Base-by-base conservation (phyloP, 106 monocot species). In the Dactylorhiza incarnata region DNA sequence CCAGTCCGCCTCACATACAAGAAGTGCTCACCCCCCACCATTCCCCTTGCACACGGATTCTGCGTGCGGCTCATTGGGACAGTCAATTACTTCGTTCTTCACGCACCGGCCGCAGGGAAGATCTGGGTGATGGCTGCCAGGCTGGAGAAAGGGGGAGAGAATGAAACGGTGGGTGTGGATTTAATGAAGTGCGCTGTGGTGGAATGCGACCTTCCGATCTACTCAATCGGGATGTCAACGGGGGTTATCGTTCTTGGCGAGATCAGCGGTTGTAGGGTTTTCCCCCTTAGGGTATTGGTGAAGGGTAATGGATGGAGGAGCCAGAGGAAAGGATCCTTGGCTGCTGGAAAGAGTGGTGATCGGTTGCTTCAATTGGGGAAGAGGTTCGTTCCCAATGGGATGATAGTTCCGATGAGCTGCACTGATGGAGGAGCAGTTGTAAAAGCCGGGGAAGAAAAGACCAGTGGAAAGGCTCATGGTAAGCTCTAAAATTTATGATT, bases 231-330 rank as follows among this genome's bases (percentile, higher is more conserved):
- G 43, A 63, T 80, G 59, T 62, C 62, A 22, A 73, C 43, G 73
- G 79, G 79, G 63, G 51, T 80, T 37, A 54, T 80, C 66, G 79
- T 74, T 63, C 73, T 80, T 9, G 79, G 79, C 17, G 79, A 80
- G 74, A 63, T 80, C n/a, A 73, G 63, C 24, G 79, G 79, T 73
- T 73, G 67, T 46, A 73, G 79, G 79, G 79, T 80, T 48, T 80
- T 80, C 26, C 74, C 74, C 26, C 5, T 80, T 43, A 80, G 74
- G 49, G 12, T 49, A 51, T 61, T 80, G 74, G 79, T 73, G 62
- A 80, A 80, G 20, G 73, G 73, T 56, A 15, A 23, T 9, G 63
- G 49, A 37, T 12, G 46, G 65, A 74, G 19, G 71, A 25, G 8
- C 50, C 74, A 67, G 74, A 74, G 72, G 77, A 77, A 69, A 45